phyloP scores from a whole-genome alignment of 495 filamentous ascomycete genomes.

The Pseudoneurospora amorphoporcata region DNA sequence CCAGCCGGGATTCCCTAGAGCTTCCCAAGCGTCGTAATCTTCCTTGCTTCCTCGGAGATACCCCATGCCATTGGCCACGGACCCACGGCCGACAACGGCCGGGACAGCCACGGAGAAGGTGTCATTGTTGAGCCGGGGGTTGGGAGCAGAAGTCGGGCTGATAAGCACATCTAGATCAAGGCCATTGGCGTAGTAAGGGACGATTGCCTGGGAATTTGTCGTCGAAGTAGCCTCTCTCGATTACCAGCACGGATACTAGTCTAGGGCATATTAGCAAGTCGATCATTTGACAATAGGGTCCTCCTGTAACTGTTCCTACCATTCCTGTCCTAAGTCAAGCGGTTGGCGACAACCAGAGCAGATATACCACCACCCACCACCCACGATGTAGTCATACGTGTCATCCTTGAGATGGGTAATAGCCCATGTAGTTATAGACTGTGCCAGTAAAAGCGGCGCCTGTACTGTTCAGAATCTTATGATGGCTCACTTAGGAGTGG shows the following conservation, averaged over 20 bases:
- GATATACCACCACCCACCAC: constrained; percentile 36
- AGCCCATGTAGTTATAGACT: neutral
- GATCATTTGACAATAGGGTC: neutral
- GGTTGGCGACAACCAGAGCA: constrained; percentile 36
- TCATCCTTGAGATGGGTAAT: neutral
- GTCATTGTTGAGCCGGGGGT: constrained; percentile 16
- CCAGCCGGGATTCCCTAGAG: constrained; percentile 52
- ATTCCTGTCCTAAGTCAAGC: constrained; percentile 28
- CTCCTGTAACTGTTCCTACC: neutral
- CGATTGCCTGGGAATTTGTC: constrained; percentile 17
- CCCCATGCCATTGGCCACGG: constrained; percentile 35
- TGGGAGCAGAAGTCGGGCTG: constrained; percentile 20
- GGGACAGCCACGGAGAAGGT: constrained; percentile 12
- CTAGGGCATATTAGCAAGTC: neutral
- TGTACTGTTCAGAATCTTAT: neutral
- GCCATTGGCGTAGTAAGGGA: constrained; percentile 13
- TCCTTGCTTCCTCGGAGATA: constrained; percentile 41
- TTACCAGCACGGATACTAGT: constrained; percentile 36
- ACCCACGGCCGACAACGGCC: constrained; percentile 32
- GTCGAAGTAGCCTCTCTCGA: constrained; percentile 29
- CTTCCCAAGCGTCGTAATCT: constrained; percentile 54
- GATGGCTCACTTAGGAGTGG: neutral
- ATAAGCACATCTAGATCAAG: constrained; percentile 13
- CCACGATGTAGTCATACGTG: constrained; percentile 24
- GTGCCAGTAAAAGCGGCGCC: neutral